Conservation (phyloP, 164 flowering plant genomes). For the Magnolia kwangsiensis region DNA sequence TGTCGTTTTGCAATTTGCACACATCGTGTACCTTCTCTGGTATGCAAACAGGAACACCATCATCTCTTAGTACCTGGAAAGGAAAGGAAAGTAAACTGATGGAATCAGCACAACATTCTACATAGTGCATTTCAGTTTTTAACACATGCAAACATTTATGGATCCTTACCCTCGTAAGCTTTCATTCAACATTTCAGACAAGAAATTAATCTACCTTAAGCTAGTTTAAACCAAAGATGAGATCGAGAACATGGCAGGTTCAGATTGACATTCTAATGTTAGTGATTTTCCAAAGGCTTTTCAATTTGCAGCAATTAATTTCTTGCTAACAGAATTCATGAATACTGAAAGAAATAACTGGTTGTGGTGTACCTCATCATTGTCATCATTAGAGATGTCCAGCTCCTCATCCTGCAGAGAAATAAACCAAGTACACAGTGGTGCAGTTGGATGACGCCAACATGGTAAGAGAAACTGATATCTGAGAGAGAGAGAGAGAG, state of each 20-base stretch:
- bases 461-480: no score
- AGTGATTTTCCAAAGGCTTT: background rate
- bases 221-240: background rate
- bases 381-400: no score
- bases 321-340: no score
- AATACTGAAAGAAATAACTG: no score
- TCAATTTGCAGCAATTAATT: no score
- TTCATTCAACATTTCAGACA: background rate
- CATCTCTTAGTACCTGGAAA: slow-evolving; percentile 73
- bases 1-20: no score
- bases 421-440: no score
- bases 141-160: background rate
- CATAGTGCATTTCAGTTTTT: background rate
- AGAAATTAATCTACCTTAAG: background rate
- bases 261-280: background rate
- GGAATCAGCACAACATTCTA: background rate
- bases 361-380: no score
- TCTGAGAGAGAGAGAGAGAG: no score
- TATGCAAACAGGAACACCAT: slow-evolving; percentile 68
- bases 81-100: background rate
- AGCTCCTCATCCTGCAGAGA: no score
- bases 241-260: no score
- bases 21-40: slow-evolving; percentile 93
- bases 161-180: background rate
- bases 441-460: no score